These are phyloP conservation scores for Tinospora cordifolia DNA, from an alignment of 164 flowering plant genomes.

Conservation along the genomic window DNA sequence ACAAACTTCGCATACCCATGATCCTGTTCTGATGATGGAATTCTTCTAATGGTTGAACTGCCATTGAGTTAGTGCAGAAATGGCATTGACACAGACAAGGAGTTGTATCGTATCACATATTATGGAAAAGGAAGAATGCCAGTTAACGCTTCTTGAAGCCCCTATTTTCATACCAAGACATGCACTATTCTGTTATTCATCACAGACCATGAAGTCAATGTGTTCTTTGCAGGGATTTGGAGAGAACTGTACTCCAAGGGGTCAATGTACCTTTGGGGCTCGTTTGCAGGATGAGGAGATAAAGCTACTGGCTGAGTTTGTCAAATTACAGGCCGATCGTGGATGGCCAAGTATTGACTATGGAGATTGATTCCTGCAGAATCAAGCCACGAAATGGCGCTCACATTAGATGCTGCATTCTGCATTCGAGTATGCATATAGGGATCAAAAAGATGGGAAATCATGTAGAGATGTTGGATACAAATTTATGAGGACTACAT, in stretches of 20 bases:
- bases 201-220: too few species aligned
- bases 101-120: slow-evolving; percentile 61
- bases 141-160: slow-evolving; percentile 26
- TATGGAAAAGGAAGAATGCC: slow-evolving; percentile 92
- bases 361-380: slow-evolving; percentile 27
- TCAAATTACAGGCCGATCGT: slow-evolving; percentile 68
- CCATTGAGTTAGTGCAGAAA: slow-evolving; percentile 38
- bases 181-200: not conserved
- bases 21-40: not conserved
- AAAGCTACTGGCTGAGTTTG: slow-evolving; percentile 64
- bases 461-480: not conserved
- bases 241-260: slow-evolving; percentile 75
- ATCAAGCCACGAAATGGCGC: not conserved
- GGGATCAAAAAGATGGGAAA: not conserved
- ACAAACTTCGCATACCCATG: not conserved
- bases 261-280: slow-evolving; percentile 82
- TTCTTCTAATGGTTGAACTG: not conserved
- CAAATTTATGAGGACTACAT: not conserved
- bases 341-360: slow-evolving; percentile 51
- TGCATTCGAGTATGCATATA: slow-evolving; percentile 9
- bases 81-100: slow-evolving; percentile 64
- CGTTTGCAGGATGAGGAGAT: slow-evolving; percentile 77
- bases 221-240: slow-evolving; percentile 70
- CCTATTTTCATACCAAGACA: slow-evolving; percentile 10
- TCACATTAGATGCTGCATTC: slow-evolving; percentile 2